phyloP scores from a whole-genome alignment of 1,284 basidiomycete species.

The Moesziomyces parantarcticus region DNA sequence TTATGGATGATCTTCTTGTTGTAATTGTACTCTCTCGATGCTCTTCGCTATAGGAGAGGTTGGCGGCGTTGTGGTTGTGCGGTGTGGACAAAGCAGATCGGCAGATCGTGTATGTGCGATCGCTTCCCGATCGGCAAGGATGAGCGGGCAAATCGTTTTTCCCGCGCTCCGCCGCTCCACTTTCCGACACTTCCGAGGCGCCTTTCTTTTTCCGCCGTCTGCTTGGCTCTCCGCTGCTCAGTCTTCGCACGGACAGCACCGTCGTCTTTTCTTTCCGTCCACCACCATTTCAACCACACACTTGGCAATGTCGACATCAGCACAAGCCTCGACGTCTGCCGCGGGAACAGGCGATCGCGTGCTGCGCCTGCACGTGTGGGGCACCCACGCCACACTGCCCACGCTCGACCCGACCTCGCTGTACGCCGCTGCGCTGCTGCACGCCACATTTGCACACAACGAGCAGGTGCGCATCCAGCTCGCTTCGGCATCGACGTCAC shows the following conservation, averaged over 20 bases:
- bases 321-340: slow-evolving; percentile 4
- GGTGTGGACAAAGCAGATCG: not conserved
- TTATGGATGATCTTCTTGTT: too few relatives aligned
- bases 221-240: too few relatives aligned
- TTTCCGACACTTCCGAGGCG: slow-evolving; percentile 9
- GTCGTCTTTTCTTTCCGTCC: not conserved
- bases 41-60: not conserved
- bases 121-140: not conserved
- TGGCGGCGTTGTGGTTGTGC: not conserved
- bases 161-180: slow-evolving; percentile 3
- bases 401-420: slow-evolving; percentile 54
- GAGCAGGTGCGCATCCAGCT: slow-evolving; percentile 13
- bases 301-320: slow-evolving; percentile 4
- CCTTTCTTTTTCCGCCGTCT: too few relatives aligned
- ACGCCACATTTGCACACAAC: slow-evolving; percentile 22
- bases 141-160: slow-evolving; percentile 2
- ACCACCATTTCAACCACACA: slow-evolving; percentile 1
- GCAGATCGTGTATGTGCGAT: not conserved
- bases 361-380: slow-evolving; percentile 45
- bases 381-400: slow-evolving; percentile 31
- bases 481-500: slow-evolving; percentile 40
- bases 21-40: too few relatives aligned
- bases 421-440: slow-evolving; percentile 53
- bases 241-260: not conserved
- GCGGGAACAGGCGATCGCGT: not conserved